Evolutionary conservation across 202 grass and related monocot species (phyloP), one percentile per base, ranked within the genome.

Genomic region (Bolboschoenoplectus hybrid): DNA sequence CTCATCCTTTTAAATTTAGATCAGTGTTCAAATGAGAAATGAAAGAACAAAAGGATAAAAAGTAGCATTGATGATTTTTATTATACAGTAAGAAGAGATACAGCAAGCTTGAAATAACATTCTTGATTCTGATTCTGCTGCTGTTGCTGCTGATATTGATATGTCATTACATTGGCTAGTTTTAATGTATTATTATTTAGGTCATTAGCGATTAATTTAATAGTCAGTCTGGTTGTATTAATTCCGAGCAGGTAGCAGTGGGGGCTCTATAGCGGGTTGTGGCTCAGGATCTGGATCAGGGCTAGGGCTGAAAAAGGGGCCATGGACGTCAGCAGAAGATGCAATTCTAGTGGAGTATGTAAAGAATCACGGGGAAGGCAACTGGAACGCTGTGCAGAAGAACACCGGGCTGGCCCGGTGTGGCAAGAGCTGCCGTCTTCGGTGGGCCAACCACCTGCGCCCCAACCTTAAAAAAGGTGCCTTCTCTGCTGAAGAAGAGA

Each of bases 361-460:
- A 1, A 91, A 91, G 82, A 94, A 91, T 88, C 85, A 94, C 41
- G 95, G 95, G 67, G 95, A 97, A 75, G 95, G 95, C 43, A 97
- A 97, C 88, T 97, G 92, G 95, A 97, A 97, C 63, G 89, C 88
- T 5, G 91, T 95, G 70, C 95, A 93, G 89, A 94, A 93, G 88
- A 91, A 95, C 82, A 91, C 95, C 7, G 89, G 92, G 10, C 38
- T 69, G 64, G 63, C 82, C 57, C 87, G 95, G 3, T 97, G 95
- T 80, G 95, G 95, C 85, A 97, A 97, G 89, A 97, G 95, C 79
- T 97, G 95, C 64, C 91, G 95, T 55, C 92, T 97, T 63, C 89
- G 95, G 35, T 97, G 95, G 95, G 91, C 91, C 46, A 97, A 97
- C 83, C 95, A 97, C 78, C 92, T 97, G 19, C 88, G 92, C 80